A percentile compares a stretch with the other conserved stretches of the same genome.
Evolutionary conservation across 1,139 yeast genomes (phyloP).

Genomic region (Candida buenavistaensis): DNA sequence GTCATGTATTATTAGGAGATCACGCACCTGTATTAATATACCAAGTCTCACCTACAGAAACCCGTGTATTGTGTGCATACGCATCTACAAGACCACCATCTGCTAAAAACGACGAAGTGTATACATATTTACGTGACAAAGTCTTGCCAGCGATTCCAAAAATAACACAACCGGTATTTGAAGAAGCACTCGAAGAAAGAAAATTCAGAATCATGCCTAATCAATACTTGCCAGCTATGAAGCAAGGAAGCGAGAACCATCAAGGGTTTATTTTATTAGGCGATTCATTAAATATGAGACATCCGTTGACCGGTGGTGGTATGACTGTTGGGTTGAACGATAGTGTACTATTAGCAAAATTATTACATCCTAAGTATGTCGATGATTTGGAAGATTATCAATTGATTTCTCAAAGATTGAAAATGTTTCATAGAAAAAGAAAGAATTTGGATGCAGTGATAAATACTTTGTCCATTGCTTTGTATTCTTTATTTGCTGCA

Average conservation of each 20-base stretch:
- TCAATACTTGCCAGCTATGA: slow-evolving; percentile 79
- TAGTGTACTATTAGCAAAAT: slow-evolving; percentile 64
- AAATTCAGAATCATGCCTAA: slow-evolving; percentile 90
- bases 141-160: slow-evolving; percentile 75
- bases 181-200: slow-evolving; percentile 37
- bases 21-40: slow-evolving; percentile 89
- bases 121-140: slow-evolving; percentile 54
- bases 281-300: slow-evolving; percentile 96
- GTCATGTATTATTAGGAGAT: slow-evolving; percentile 85
- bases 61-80: slow-evolving; percentile 88
- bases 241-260: slow-evolving; percentile 49
- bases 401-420: slow-evolving; percentile 52
- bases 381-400: slow-evolving; percentile 61
- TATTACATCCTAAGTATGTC: slow-evolving; percentile 57
- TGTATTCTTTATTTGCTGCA: slow-evolving; percentile 89
- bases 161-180: slow-evolving; percentile 63
- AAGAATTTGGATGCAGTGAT: slow-evolving; percentile 80
- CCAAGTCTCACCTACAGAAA: slow-evolving; percentile 79
- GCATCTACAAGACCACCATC: slow-evolving; percentile 76
- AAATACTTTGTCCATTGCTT: slow-evolving; percentile 87
- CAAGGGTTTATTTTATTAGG: slow-evolving; percentile 88
- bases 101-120: slow-evolving; percentile 55
- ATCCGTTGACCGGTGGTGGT: slow-evolving; percentile 98
- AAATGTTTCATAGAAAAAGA: slow-evolving; percentile 72
- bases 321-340: slow-evolving; percentile 97